Evolutionary conservation across 768 basidiomycete genomes (phyloP), one percentile per base, ranked within the genome.

Genomic region (Collybiopsis confluens): DNA sequence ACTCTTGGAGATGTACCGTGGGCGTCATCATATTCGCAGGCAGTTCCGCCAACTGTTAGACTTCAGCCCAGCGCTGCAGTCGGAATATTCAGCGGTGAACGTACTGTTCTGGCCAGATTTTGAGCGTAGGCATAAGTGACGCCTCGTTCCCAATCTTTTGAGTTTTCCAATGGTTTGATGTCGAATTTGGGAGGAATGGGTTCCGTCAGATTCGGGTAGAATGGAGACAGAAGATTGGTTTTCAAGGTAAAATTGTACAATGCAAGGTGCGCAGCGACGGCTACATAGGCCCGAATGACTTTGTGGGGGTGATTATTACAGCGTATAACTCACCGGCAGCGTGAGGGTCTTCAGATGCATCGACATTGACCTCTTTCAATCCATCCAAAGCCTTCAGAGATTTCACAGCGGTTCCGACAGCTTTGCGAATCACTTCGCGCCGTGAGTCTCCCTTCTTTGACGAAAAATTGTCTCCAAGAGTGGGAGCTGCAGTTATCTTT

Each of bases 11-110:
- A 26, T 11, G 13, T 21, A 86, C 86, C 13, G 90, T 90, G 8
- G 91, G 92, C 1, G 90, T 92, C 74, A 91, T 73, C 67, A 92
- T 81, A 66, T 94, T 94, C 1, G 82, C 91, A 48, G 92, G 92
- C 4, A 89, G 70, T 68, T 94, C 92, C 83, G 82, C 86, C 43
- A 94, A 75, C 87, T 91, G 65, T 48, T 37, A 3, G 30, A 6
- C 37, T 18, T 44, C 18, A 1, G n/a, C 2, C 20, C 11, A 49
- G n/a, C n/a, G 48, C 50, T 18, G 38, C 36, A 15, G 7, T 15
- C 24, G 35, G 13, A 36, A 16, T 15, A 6, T 16, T 33, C 30
- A 33, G 33, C 28, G n/a, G 43, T 43, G 46, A 11, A 55, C 76
- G 53, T 66, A 87, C 87, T 37, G 89, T 90, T 40, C 89, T 78